phyloP scores from a whole-genome alignment of 768 basidiomycete genomes.

The Serendipita vermifera region DNA sequence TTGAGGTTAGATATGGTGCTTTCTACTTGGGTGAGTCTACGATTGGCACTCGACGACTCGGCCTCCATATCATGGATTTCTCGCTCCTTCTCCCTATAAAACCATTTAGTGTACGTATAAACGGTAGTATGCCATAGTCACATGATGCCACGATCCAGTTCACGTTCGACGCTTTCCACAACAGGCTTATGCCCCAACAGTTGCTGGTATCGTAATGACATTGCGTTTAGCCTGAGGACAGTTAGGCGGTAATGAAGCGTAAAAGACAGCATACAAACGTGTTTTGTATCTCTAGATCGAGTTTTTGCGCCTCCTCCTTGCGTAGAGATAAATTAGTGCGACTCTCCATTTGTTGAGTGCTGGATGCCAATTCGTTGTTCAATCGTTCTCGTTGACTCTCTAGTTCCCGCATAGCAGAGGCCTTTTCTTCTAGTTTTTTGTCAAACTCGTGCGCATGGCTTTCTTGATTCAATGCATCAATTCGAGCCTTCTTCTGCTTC shows the following conservation, averaged over 20 bases:
- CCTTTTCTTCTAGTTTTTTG: constrained; percentile 42
- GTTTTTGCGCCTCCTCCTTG: constrained; percentile 49
- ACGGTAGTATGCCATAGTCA: constrained; percentile 25
- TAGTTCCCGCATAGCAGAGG: constrained; percentile 38
- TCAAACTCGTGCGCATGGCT: constrained; percentile 54
- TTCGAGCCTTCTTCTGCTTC: constrained; percentile 48
- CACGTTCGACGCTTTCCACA: constrained; percentile 57
- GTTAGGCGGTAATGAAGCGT: constrained; percentile 10
- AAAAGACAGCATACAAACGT: constrained; percentile 39
- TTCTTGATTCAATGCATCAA: constrained; percentile 47
- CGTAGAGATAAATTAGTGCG: constrained; percentile 71
- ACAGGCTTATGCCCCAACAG: constrained; percentile 48
- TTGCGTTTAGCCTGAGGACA: constrained; percentile 45
- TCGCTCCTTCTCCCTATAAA: constrained; percentile 50
- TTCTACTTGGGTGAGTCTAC: constrained; percentile 50
- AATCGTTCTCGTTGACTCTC: constrained; percentile 60
- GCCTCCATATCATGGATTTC: constrained; percentile 38
- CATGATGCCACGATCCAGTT: constrained; percentile 47
- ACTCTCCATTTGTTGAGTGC: constrained; percentile 68
- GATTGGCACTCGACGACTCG: constrained; percentile 36
- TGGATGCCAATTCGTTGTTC: constrained; percentile 51
- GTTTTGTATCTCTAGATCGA: constrained; percentile 50
- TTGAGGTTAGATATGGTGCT: constrained; percentile 47
- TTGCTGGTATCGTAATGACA: constrained; percentile 48
- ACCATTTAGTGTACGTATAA: constrained; percentile 1